Evolutionary conservation across 23 red algal genomes (phyloP), one percentile per base, ranked within the genome.

Genomic region (Gracilaria caudata): DNA sequence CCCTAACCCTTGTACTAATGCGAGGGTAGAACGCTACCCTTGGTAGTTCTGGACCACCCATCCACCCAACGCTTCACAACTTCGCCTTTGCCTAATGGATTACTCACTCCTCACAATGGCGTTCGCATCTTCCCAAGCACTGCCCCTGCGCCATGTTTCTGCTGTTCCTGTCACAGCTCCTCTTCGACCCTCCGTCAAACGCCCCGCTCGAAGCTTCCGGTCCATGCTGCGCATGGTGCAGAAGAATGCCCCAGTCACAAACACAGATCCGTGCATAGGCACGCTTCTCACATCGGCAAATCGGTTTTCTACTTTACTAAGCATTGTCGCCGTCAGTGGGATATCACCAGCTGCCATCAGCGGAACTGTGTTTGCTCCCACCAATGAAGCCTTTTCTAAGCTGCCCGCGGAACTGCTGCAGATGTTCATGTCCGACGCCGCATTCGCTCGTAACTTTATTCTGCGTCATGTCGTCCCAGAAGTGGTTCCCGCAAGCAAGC

Each of bases 311-410:
- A 81, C 76, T 10, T 65, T 92, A 24, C 61, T 83, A 19, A 37
- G 46, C 24, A 38, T 84, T 21, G 60, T 63, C 0, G 90, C 66
- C 2, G 30, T 25, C 13, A 58, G 54, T 30, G 38, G 28, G 19
- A 30, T 80, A 3, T 20, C 77, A 26, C 33, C 53, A 11, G 55
- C 41, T 24, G 13, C 40, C n/a, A 29, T 74, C 19, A 56, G 65
- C 45, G 64, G 81, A 1, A 93, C 81, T 43, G 47, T 93, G 14
- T 93, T 93, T 39, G 81, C 81, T 4, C 90, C 90, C 39, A 65
- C 29, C n/a, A 81, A 93, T 54, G 80, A 32, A 7, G 90, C 90
- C 25, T 93, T 93, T 45, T 19, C 46, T 7, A 51, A 54, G 32
- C 63, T 82, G 19, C 25, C 43, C 35, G 45, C 90, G 26, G 81